These are phyloP conservation scores for Porogramme epimiltina DNA, from an alignment of 1,284 basidiomycete species.

Conservation along the genomic window DNA sequence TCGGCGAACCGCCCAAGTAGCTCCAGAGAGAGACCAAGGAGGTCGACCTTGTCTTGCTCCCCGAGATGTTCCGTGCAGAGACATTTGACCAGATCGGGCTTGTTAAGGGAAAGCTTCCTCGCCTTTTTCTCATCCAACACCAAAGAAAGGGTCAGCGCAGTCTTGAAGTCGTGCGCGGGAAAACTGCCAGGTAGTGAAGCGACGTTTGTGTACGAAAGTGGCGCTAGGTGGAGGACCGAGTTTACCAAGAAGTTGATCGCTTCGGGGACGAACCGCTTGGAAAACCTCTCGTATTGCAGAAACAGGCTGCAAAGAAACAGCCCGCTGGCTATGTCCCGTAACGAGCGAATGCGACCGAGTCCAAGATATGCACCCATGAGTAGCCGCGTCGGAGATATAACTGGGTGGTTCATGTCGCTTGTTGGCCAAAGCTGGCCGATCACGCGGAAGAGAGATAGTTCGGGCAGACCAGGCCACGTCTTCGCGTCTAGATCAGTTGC, in stretches of 20 bases:
- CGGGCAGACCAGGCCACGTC: constrained; percentile 89
- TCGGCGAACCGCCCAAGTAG: constrained; percentile 72
- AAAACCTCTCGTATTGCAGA: constrained; percentile 80
- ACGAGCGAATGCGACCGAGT: constrained; percentile 76
- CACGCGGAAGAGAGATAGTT: constrained; percentile 82
- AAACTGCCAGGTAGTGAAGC: constrained; percentile 64
- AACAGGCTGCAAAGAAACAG: constrained; percentile 89
- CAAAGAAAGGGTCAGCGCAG: constrained; percentile 44
- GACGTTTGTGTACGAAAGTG: constrained; percentile 51
- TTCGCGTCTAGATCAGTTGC: constrained; percentile 64
- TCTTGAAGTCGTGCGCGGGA: constrained; percentile 72
- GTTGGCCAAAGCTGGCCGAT: constrained; percentile 90
- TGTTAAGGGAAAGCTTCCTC: constrained; percentile 39
- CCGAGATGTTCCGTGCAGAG: constrained; percentile 37
- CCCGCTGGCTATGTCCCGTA: constrained; percentile 81
- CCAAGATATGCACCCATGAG: constrained; percentile 93
- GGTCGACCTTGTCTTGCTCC: constrained; percentile 69
- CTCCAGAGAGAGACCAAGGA: constrained; percentile 62
- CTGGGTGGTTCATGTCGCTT: constrained; percentile 91
- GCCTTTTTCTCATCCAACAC: constrained; percentile 44
- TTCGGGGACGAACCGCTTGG: constrained; percentile 90
- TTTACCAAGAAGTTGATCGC: constrained; percentile 83
- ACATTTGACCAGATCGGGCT: constrained; percentile 51
- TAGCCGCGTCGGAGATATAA: constrained; percentile 84
- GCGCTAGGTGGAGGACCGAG: constrained; percentile 72